Conservation (phyloP, 1,284 basidiomycete genomes). For the Sphagnurus paluster region DNA sequence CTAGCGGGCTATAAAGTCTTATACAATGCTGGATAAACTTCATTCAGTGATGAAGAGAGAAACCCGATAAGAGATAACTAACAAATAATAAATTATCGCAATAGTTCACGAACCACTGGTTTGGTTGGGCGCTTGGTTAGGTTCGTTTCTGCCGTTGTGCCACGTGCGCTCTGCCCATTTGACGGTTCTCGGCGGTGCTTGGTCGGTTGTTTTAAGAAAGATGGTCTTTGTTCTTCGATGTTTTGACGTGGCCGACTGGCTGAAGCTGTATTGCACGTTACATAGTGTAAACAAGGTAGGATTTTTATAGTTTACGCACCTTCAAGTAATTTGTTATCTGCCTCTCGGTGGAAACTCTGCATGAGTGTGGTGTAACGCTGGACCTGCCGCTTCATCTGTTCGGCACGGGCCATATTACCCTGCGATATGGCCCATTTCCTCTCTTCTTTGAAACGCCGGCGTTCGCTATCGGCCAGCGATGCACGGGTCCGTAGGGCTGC, state of each 20-base stretch:
- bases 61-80: not conserved
- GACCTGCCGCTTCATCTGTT: constrained; percentile 79
- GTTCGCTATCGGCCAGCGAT: constrained; percentile 76
- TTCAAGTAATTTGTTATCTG: constrained; percentile 70
- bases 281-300: not conserved
- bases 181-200: constrained; percentile 12
- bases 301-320: constrained; percentile 44
- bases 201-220: constrained; percentile 10
- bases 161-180: constrained; percentile 5
- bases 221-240: constrained; percentile 14
- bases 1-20: too few species aligned
- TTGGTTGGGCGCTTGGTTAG: constrained; percentile 5
- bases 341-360: constrained; percentile 77
- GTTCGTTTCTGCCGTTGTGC: constrained; percentile 4
- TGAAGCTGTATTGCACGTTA: constrained; percentile 11
- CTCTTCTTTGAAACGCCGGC: constrained; percentile 78
- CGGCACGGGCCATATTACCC: constrained; percentile 69
- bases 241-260: constrained; percentile 13
- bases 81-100: constrained; percentile 8
- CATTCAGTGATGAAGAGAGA: not conserved
- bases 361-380: constrained; percentile 75
- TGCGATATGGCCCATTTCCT: constrained; percentile 79
- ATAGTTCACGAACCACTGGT: constrained; percentile 9
- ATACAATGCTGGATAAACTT: too few species aligned
- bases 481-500: constrained; percentile 71